A percentile compares a stretch with the other conserved stretches of the same genome.
Conservation (phyloP, 208 protist species). For the Trypanosoma rangeli region DNA sequence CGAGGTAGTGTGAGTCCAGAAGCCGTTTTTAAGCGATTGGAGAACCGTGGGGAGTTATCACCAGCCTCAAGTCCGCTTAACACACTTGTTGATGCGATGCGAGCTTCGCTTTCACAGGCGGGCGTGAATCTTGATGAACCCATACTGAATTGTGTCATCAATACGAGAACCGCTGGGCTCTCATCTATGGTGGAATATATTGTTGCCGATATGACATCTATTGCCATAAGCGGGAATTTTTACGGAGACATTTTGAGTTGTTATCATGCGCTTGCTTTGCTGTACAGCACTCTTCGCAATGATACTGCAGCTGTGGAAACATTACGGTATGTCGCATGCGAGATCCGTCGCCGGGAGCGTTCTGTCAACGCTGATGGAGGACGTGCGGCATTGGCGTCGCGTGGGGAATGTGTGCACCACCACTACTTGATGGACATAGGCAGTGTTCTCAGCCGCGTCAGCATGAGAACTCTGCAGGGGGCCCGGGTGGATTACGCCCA, state of each 20-base stretch:
- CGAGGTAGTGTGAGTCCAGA: slow-evolving; percentile 47
- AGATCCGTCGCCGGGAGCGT: slow-evolving; percentile 10
- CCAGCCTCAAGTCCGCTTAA: slow-evolving; percentile 14
- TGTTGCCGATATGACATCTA: slow-evolving; percentile 22
- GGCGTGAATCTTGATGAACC: slow-evolving; percentile 35
- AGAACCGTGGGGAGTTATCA: slow-evolving; percentile 36
- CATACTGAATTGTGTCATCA: slow-evolving; percentile 53
- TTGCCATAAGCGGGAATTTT: slow-evolving; percentile 16
- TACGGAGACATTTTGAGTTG: slow-evolving; percentile 28
- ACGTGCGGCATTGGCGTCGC: not conserved
- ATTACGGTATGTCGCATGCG: slow-evolving; percentile 36
- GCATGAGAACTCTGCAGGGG: slow-evolving; percentile 32
- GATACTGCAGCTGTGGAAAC: slow-evolving; percentile 52
- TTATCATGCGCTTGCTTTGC: slow-evolving; percentile 73
- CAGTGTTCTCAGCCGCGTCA: slow-evolving; percentile 47
- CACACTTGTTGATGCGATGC: slow-evolving; percentile 45
- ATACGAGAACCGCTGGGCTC: slow-evolving; percentile 54
- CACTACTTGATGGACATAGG: slow-evolving; percentile 73
- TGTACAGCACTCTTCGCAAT: slow-evolving; percentile 62
- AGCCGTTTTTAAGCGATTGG: slow-evolving; percentile 49
- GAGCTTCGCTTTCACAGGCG: slow-evolving; percentile 34
- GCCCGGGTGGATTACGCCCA: slow-evolving; percentile 38
- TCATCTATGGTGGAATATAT: slow-evolving; percentile 38
- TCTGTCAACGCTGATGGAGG: not conserved
- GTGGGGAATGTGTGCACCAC: slow-evolving; percentile 20